Evolutionary conservation across 805 yeast genomes (phyloP).

Genomic region (Vanderwaltozyma yarrowii): DNA sequence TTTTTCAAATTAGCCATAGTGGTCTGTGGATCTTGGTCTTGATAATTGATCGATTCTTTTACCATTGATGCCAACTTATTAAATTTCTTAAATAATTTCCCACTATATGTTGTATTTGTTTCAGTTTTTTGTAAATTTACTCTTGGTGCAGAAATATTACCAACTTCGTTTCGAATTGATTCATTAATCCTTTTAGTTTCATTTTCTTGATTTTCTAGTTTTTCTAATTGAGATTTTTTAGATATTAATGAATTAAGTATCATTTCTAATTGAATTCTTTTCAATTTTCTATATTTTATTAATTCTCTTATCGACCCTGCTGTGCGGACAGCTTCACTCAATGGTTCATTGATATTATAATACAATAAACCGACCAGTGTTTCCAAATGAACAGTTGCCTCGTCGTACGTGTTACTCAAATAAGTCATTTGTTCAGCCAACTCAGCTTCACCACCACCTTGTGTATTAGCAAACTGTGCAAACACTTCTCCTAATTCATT

Average conservation of each 20-base stretch:
- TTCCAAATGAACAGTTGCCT: slow-evolving; percentile 17
- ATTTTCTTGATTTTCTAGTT: slow-evolving; percentile 18
- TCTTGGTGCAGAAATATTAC: neutral
- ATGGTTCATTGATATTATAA: slow-evolving; percentile 26
- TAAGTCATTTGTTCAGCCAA: slow-evolving; percentile 20
- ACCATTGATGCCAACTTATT: slow-evolving; percentile 25
- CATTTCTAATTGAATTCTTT: slow-evolving; percentile 22
- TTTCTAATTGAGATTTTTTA: slow-evolving; percentile 18
- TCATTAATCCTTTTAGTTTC: slow-evolving; percentile 2
- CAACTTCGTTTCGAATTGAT: slow-evolving; percentile 6
- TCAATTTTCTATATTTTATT: slow-evolving; percentile 24
- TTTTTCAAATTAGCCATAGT: slow-evolving; percentile 13
- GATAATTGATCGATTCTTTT: slow-evolving; percentile 25
- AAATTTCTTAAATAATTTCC: slow-evolving; percentile 20
- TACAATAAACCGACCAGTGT: slow-evolving; percentile 21
- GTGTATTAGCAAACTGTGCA: slow-evolving; percentile 18
- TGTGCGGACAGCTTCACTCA: slow-evolving; percentile 24
- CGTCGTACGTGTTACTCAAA: slow-evolving; percentile 22
- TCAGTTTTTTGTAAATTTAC: slow-evolving; percentile 6
- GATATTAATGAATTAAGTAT: slow-evolving; percentile 15
- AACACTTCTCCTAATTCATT: slow-evolving; percentile 21
- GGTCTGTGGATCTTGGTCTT: slow-evolving; percentile 20
- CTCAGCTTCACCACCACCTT: slow-evolving; percentile 15
- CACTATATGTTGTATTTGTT: slow-evolving; percentile 15
- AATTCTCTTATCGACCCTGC: slow-evolving; percentile 25